Conservation (phyloP, 2,329 filamentous ascomycete species). For the Lanzia echinophila region DNA sequence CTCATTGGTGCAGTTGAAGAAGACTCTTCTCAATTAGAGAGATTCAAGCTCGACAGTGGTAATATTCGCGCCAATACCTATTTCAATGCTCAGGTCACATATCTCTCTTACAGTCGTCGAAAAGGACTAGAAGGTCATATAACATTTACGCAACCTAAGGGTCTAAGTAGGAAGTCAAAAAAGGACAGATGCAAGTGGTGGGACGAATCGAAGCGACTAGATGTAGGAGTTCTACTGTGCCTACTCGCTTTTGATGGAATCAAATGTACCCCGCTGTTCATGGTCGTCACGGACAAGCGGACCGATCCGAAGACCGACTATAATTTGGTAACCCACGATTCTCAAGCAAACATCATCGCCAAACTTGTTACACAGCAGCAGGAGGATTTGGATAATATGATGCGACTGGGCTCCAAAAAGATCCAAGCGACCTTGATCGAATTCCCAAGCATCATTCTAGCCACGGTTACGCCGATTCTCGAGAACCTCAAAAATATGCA, state of each 20-base stretch:
- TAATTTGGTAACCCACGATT: not conserved
- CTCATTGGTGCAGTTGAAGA: conserved; percentile 14
- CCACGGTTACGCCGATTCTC: conserved; percentile 2
- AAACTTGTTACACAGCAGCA: not conserved
- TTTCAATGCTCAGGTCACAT: not conserved
- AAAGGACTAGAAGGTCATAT: not conserved
- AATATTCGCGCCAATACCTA: not conserved
- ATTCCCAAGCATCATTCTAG: not conserved
- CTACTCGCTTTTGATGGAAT: conserved; percentile 21
- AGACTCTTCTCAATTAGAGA: not conserved
- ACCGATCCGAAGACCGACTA: not conserved
- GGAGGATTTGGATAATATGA: not conserved
- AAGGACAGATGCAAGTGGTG: conserved; percentile 40
- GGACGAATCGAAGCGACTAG: conserved; percentile 40
- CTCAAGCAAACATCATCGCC: not conserved
- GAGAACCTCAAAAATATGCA: conserved; percentile 6
- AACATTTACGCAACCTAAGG: not conserved
- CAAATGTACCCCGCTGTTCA: conserved; percentile 24
- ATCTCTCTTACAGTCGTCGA: not conserved
- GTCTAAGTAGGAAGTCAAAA: not conserved
- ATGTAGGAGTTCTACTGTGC: conserved; percentile 43
- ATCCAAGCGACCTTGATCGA: not conserved
- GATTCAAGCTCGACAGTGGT: not conserved
- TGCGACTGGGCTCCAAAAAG: not conserved
- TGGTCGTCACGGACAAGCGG: not conserved